A percentile compares a stretch with the other conserved stretches of the same genome.
Evolutionary conservation across 2,329 filamentous ascomycete species (phyloP).

Genomic region (Metarhizium rileyi): DNA sequence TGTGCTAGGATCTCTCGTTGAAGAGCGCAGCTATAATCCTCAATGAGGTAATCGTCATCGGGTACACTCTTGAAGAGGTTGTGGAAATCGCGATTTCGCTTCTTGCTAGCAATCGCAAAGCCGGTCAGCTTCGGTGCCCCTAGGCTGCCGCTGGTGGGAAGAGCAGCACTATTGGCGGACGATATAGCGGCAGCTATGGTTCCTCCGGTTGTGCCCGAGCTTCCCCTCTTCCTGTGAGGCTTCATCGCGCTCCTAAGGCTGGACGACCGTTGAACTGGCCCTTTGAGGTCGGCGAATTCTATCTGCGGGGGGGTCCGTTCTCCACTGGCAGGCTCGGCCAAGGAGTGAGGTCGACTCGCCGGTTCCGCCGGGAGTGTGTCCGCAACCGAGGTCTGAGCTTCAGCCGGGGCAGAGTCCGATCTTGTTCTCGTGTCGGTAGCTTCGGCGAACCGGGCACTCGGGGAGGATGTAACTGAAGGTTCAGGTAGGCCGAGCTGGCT

Average conservation of each 20-base stretch:
- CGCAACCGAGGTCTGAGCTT: slow-evolving; percentile 21
- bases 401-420: slow-evolving; percentile 50
- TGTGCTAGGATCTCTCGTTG: slow-evolving; percentile 94
- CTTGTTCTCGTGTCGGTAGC: slow-evolving; percentile 35
- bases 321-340: slow-evolving; percentile 38
- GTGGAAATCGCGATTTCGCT: slow-evolving; percentile 93
- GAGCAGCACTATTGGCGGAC: slow-evolving; percentile 60
- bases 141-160: slow-evolving; percentile 46
- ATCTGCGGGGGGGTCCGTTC: slow-evolving; percentile 55
- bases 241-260: slow-evolving; percentile 56
- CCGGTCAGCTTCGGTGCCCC: slow-evolving; percentile 74
- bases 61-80: slow-evolving; percentile 90
- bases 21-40: slow-evolving; percentile 94
- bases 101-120: slow-evolving; percentile 93
- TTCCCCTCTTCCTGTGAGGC: slow-evolving; percentile 67
- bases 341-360: slow-evolving; percentile 35
- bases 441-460: slow-evolving; percentile 45
- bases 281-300: slow-evolving; percentile 55
- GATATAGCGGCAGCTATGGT: slow-evolving; percentile 63
- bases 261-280: slow-evolving; percentile 49
- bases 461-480: slow-evolving; percentile 44
- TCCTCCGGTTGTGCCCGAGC: slow-evolving; percentile 59
- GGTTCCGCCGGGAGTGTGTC: slow-evolving; percentile 25
- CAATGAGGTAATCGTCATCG: slow-evolving; percentile 94
- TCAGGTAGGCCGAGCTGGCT: slow-evolving; percentile 77